phyloP scores from a whole-genome alignment of 169 alveolate species.

The Eimeria maxima region DNA sequence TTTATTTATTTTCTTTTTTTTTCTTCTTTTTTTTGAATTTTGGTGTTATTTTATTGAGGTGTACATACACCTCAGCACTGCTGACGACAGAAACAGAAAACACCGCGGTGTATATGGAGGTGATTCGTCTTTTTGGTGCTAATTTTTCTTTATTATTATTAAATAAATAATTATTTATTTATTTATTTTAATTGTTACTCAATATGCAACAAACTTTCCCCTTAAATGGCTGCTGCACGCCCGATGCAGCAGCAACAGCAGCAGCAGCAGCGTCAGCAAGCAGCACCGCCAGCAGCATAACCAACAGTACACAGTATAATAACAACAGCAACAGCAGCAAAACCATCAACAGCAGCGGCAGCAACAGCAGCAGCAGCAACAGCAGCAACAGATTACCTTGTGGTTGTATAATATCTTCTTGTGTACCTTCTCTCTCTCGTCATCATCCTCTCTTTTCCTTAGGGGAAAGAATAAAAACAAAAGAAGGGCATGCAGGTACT shows the following conservation, averaged over 20 bases:
- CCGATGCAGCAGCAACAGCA: no score
- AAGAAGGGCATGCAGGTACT: neutral
- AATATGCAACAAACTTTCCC: neutral
- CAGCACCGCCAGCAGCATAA: no score
- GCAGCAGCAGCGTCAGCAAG: no score
- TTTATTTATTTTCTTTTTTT: no score
- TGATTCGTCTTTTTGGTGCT: no score
- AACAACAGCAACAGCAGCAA: slow-evolving; percentile 10
- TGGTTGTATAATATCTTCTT: neutral
- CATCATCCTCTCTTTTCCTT: neutral
- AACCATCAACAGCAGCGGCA: neutral
- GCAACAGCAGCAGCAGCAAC: neutral
- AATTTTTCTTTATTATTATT: no score
- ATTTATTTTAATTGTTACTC: neutral
- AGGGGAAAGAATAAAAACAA: neutral
- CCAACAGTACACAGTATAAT: neutral
- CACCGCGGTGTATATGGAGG: no score
- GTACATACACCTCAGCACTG: no score
- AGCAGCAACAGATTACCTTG: neutral
- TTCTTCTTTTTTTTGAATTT: no score
- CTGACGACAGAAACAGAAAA: no score
- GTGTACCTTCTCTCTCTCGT: neutral
- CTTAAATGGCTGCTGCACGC: neutral
- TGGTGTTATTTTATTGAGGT: no score
- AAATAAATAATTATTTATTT: no score